Base-by-base conservation (phyloP, 345 rosid genomes). In the Pugionium cornutum region DNA sequence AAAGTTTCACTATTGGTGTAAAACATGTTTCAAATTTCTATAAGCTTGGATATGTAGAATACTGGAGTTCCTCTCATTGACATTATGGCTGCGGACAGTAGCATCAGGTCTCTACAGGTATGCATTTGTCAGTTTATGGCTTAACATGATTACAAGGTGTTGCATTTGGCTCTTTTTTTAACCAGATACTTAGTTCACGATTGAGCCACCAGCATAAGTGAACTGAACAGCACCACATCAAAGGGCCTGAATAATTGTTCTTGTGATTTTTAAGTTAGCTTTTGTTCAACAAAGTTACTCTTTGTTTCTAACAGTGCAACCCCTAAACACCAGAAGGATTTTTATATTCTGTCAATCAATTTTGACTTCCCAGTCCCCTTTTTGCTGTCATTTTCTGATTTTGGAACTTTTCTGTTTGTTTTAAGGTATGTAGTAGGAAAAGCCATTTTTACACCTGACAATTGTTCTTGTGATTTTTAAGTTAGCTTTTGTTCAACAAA, bases 21-120 rank as follows among this genome's bases (percentile, higher is more conserved):
- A 37, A 5, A 44, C 63, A 50, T 48, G 40, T 60, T 74, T 5
- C 66, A 45, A 5, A 53, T 37, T 29, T 56, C 51, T 46, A 28
- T 75, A 55, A 11, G 68, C 52, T 63, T 75, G 61, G 4, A 57
- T 64, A 64, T 75, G 56, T 44, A 75, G 78, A 69, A 63, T 51
- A 43, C 66, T 69, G 78, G 75, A 34, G 70, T 62, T 48, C 74
- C 78, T 50, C 66, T 75, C 36, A 50, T 69, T 58, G 70, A 64
- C 57, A 39, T 69, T 18, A 31, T 58, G 51, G 70, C 50, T 49
- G 75, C 29, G 48, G 75, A 75, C 7, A 68, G 33, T 45, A 48
- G 52, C 60, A 47, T 56, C 66, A 68, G 47, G 48, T 68, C 74
- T 57, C 69, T 69, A 45, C 78, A 75, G 78, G 78, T 75, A 75